These are phyloP conservation scores for Neopestalotiopsis sp. DNA, from an alignment of 2,329 filamentous ascomycete genomes.

Conservation along the genomic window DNA sequence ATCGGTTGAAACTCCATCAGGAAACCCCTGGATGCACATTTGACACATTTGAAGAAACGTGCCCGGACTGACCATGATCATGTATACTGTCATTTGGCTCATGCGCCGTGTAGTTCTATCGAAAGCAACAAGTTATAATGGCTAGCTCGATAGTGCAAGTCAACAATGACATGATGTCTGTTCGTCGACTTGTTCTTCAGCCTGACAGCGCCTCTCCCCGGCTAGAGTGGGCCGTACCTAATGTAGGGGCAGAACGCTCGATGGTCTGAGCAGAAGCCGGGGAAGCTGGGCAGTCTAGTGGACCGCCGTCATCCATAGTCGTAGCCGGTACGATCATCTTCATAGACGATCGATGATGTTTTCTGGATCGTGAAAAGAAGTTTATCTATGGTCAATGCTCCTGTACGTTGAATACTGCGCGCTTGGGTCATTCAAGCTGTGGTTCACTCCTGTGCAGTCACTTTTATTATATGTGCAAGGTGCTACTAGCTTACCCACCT, in stretches of 20 bases:
- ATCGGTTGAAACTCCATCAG: conserved; percentile 20
- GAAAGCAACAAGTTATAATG: not conserved
- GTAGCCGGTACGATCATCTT: not conserved
- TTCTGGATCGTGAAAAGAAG: not conserved
- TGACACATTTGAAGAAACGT: conserved; percentile 31
- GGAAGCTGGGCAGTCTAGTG: not conserved
- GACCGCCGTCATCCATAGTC: not conserved
- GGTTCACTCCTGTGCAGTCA: not conserved
- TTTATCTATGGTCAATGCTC: not conserved
- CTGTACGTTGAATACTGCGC: not conserved
- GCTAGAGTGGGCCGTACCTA: not conserved
- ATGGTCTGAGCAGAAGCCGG: not conserved
- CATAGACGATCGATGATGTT: not conserved
- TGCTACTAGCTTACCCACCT: not conserved
- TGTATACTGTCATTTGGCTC: not conserved
- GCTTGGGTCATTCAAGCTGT: not conserved
- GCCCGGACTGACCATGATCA: conserved; percentile 10
- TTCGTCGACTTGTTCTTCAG: not conserved
- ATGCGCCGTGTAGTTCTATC: not conserved
- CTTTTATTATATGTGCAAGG: not conserved
- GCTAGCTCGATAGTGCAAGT: not conserved
- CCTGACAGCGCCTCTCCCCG: not conserved
- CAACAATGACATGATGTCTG: not conserved
- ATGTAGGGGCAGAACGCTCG: not conserved
- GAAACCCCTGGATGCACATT: conserved; percentile 26